Percentiles rank a stretch among this genome's conserved stretches.
Evolutionary conservation across 495 filamentous ascomycete genomes (phyloP).

Genomic region (Trichodelitschia bisporula): DNA sequence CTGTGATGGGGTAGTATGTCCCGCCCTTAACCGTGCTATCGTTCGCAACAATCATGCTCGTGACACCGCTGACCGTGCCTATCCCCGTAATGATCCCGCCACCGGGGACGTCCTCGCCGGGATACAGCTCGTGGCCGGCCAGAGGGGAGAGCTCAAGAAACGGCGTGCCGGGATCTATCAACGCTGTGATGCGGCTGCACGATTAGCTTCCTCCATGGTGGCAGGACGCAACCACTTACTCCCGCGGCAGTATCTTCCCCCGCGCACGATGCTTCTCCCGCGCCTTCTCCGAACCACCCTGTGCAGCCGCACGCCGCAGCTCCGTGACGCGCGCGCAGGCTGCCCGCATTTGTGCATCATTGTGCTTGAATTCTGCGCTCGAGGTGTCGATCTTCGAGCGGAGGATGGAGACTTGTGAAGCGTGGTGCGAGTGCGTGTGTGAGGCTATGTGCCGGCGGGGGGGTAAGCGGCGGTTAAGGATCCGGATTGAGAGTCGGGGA

Average conservation of each 20-base stretch:
- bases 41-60: slow-evolving; percentile 87
- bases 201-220: not conserved
- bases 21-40: slow-evolving; percentile 94
- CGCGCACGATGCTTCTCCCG: slow-evolving; percentile 68
- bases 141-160: slow-evolving; percentile 81
- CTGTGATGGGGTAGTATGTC: slow-evolving; percentile 93
- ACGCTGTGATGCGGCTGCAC: slow-evolving; percentile 42
- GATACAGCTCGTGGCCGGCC: slow-evolving; percentile 70
- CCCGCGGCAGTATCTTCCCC: slow-evolving; percentile 85
- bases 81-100: slow-evolving; percentile 88
- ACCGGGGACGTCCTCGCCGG: slow-evolving; percentile 60
- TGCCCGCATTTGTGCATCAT: slow-evolving; percentile 52
- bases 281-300: slow-evolving; percentile 63
- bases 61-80: slow-evolving; percentile 71
- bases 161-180: slow-evolving; percentile 71
- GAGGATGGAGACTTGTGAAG: slow-evolving; percentile 48
- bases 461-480: too few relatives aligned
- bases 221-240: slow-evolving; percentile 17
- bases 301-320: slow-evolving; percentile 43
- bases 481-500: too few relatives aligned
- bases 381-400: slow-evolving; percentile 51
- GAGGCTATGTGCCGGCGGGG: slow-evolving; percentile 14
- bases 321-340: slow-evolving; percentile 36
- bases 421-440: slow-evolving; percentile 22
- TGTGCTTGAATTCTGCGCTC: slow-evolving; percentile 59